A percentile compares a stretch with the other conserved stretches of the same genome.
Evolutionary conservation across 2,329 filamentous ascomycete genomes (phyloP).

Genomic region (Clonostachys solani): DNA sequence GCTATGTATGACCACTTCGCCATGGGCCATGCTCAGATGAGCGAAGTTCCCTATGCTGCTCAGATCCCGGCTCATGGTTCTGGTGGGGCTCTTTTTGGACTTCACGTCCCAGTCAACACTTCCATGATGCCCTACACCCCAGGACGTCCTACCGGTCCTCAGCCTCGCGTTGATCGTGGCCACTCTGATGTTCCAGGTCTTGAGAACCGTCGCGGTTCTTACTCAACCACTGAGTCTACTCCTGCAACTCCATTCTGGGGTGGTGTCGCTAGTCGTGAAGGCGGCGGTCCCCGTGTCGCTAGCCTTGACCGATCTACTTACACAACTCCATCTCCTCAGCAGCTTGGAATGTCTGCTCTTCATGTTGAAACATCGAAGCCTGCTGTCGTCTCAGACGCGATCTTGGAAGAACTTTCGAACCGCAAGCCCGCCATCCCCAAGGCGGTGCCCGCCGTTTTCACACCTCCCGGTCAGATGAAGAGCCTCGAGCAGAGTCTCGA

Average conservation of each 20-base stretch:
- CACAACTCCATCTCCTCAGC: conserved; percentile 62
- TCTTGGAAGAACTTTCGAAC: conserved; percentile 61
- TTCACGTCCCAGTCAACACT: background rate
- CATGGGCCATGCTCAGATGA: background rate
- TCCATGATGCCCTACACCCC: conserved; percentile 47
- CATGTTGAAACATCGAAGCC: conserved; percentile 38
- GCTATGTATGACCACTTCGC: conserved; percentile 7
- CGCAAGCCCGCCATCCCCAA: conserved; percentile 80
- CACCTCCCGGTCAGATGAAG: conserved; percentile 79
- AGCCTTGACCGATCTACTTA: conserved; percentile 60
- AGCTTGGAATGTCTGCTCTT: conserved; percentile 38
- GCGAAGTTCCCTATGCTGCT: background rate
- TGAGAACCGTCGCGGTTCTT: conserved; percentile 63
- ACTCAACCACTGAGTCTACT: conserved; percentile 64
- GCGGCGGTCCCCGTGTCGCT: conserved; percentile 49
- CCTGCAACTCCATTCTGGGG: conserved; percentile 63
- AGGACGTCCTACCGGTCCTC: conserved; percentile 36
- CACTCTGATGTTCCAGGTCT: conserved; percentile 55
- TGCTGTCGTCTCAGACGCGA: conserved; percentile 35
- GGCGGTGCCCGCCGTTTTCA: conserved; percentile 86
- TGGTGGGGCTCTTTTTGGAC: background rate
- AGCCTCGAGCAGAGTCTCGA: conserved; percentile 91
- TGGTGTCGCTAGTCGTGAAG: conserved; percentile 52
- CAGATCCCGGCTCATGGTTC: background rate
- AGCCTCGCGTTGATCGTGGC: conserved; percentile 40